Evolutionary conservation across 1,139 yeast genomes (phyloP), one percentile per base, ranked within the genome.

Genomic region (Blastobotrys apis): DNA sequence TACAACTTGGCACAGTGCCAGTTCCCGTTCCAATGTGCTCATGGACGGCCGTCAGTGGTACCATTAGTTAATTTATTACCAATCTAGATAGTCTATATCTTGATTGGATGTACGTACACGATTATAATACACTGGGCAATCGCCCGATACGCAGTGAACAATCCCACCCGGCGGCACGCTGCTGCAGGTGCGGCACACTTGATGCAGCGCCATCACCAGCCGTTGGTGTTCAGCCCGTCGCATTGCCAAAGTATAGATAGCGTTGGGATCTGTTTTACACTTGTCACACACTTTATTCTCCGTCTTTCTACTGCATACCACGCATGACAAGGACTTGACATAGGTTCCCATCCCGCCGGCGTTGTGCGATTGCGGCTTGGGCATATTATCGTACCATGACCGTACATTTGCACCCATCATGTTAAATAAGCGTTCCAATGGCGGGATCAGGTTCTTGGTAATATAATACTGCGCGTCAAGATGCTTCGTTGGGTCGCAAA

Each of bases 401-500:
- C 71, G 71, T 4, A 90, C 72, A 64, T 87, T 84, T 1, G 83
- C 94, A 0, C 98, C 98, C 50, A 88, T 67, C 21, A 90, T 67
- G 56, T 81, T 84, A 63, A 92, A 85, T 2, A 92, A 67, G 47
- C 98, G 70, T 52, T 86, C 94, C 44, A 92, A 65, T 0, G 98
- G 97, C 1, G 98, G 98, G 3, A 90, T 78, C 42, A 92, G 65
- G 4, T 86, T 87, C 56, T 85, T 81, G 2, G 77, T 76, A 41
- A 92, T 87, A 62, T 92, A 92, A 60, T 92, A 92, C 34, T 84
- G 88, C 25, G 83, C 74, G 56, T 92, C 98, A 15, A 92, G 64
- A n/a, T 46, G 40, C 17, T 50, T 39, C 31, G 55, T 36, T 2
- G 51, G 49, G 31, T 78, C 68, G 2, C 64, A 61, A 21, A 87